Evolutionary conservation across 75 land plant genomes (phyloP), one percentile per base, ranked within the genome.

Genomic region (Sequoia sempervirens): DNA sequence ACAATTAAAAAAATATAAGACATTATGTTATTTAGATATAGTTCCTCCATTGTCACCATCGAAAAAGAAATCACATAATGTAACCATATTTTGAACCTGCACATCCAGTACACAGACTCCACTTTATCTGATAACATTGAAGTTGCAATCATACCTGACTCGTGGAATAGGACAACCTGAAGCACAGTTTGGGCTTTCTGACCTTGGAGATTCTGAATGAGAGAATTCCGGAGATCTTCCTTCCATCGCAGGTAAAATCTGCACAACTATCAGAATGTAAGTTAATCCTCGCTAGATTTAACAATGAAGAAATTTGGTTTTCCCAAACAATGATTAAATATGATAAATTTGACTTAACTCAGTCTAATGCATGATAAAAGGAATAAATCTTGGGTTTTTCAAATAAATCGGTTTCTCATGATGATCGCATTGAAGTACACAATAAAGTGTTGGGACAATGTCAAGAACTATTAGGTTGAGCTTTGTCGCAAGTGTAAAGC

Each of bases 171-270:
- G 18, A 36, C 79, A 61, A 85, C 78, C 53, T 13, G 84, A 37
- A 28, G 84, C 79, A 75, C 84, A 28, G 18, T 73, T 83, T 9
- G 46, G 47, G 79, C 76, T 78, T 43, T 82, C 89, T 32, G 81
- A 32, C 38, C 72, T 76, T 13, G 81, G 83, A 53, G 86, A 76
- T 13, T 72, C 80, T 14, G 87, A 83, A 69, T 78, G 46, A 76
- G 40, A 46, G 54, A 84, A 88, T 80, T 82, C 87, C 78, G 58
- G 82, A 83, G 50, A 46, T 50, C 82, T 83, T 75, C 85, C 84
- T 85, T 84, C 91, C 79, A 45, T 53, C 1, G 47, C 82, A 37
- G 90, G 86, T 45, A 84, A 56, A 81, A 92, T 89, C 91, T 90
- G 28, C 69, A 89, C 2, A 76, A 82, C 20, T 40, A 79, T 52